Percentiles rank a stretch among this genome's conserved stretches.
Evolutionary conservation across 495 filamentous ascomycete genomes (phyloP).

Genomic region (Neurospora tetrasperma): DNA sequence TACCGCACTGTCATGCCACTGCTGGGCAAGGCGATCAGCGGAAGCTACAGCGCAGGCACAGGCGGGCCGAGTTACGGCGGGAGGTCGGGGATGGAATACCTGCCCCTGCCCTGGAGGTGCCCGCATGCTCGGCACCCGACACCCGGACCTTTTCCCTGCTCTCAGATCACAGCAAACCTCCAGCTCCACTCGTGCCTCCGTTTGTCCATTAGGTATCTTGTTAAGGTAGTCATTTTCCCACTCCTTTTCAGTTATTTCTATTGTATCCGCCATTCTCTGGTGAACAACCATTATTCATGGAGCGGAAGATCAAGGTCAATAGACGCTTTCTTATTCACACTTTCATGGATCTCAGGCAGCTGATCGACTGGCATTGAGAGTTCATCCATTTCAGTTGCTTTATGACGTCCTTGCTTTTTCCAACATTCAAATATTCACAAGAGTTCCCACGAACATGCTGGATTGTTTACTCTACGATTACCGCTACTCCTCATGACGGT

Average conservation of each 20-base stretch:
- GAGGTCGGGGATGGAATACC: not conserved
- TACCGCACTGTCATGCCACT: not conserved
- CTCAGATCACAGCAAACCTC: not conserved
- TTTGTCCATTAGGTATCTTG: not conserved
- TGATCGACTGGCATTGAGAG: not conserved
- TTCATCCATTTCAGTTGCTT: not conserved
- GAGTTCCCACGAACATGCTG: not conserved
- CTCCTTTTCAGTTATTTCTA: too few relatives aligned
- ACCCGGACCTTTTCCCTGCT: not conserved
- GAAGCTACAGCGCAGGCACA: not conserved
- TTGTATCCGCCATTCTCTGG: not conserved
- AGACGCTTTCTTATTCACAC: not conserved
- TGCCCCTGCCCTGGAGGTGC: too few relatives aligned
- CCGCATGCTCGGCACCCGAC: too few relatives aligned
- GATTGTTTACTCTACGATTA: not conserved
- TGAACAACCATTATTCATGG: not conserved
- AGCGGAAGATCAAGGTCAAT: not conserved
- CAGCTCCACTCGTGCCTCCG: not conserved
- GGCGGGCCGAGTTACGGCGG: not conserved
- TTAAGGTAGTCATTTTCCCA: too few relatives aligned
- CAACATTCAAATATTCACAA: not conserved
- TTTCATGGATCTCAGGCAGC: not conserved
- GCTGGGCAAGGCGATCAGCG: not conserved
- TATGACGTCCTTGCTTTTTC: not conserved
- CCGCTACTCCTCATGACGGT: not conserved